Evolutionary conservation across 1,284 basidiomycete genomes (phyloP), one percentile per base, ranked within the genome.

Genomic region (Ganoderma boninense): DNA sequence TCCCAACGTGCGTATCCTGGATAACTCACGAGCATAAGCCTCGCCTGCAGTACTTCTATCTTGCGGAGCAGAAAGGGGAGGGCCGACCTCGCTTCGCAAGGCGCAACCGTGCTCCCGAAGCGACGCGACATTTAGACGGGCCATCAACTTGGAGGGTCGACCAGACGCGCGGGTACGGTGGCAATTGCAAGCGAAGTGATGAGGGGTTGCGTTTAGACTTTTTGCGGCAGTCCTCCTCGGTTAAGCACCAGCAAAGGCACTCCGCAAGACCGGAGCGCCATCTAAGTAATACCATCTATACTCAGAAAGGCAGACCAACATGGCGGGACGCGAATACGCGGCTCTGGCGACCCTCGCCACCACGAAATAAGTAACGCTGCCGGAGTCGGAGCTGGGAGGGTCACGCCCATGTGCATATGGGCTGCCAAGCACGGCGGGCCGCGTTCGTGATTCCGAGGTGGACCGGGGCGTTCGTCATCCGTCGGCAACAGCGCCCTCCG

Each of bases 181-280:
- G 7, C 60, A 62, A 62, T 43, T 40, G 57, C n/a, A 38, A 13
- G 35, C 38, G 57, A 40, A n/a, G 23, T 8, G n/a, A 44, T 44
- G 40, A 62, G 26, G 42, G 40, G 11, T 43, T 26, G 38, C 26
- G 60, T 62, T 62, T 62, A 62, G 60, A 29, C 60, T 62, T 62
- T 62, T 62, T n/a, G 20, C 60, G 40, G 23, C n/a, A 40, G 16
- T 23, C n/a, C 29, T 40, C 18, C 23, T 62, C 60, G 40, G 60
- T 40, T 62, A 44, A 10, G n/a, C 46, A 49, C 13, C 5, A 20
- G 44, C 11, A 23, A 23, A 18, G 57, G 32, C 35, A 26, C 23
- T 42, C 38, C 42, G 60, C 8, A 23, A 23, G n/a, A 13, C 26
- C 60, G 60, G 60, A 43, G 40, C 42, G 60, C 60, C 23, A 18